phyloP scores from a whole-genome alignment of 148 eudicot genomes.

The Chenopodium album region DNA sequence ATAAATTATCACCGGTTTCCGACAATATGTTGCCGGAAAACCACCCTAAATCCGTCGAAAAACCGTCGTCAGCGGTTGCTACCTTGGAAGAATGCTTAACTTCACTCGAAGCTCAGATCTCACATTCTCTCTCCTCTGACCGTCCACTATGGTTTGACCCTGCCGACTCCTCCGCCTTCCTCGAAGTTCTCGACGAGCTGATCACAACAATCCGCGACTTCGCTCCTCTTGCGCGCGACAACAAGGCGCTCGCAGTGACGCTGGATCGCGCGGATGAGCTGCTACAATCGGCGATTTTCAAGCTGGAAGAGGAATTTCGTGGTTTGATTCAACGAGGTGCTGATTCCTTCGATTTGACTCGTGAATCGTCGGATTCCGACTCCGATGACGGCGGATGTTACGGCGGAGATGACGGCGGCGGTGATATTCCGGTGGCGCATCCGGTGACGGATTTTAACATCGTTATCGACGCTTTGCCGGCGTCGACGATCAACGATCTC shows the following conservation, averaged over 20 bases:
- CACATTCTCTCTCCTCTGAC: constrained; percentile 48
- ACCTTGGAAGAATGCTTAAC: constrained; percentile 41
- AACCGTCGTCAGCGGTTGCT: constrained; percentile 10
- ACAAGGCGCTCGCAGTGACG: constrained; percentile 35
- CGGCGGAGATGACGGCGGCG: constrained; percentile 31
- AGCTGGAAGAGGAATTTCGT: constrained; percentile 74
- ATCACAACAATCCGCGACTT: constrained; percentile 46
- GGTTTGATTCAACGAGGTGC: constrained; percentile 49
- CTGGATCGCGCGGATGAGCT: constrained; percentile 72
- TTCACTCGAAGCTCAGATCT: constrained; percentile 56
- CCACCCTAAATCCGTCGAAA: background rate
- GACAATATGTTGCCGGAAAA: background rate
- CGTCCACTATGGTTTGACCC: constrained; percentile 65
- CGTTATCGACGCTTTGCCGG: constrained; percentile 73
- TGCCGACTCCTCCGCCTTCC: constrained; percentile 53
- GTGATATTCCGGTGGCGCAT: constrained; percentile 72
- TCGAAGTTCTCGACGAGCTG: constrained; percentile 59
- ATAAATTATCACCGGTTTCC: constrained; percentile 46
- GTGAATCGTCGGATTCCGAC: constrained; percentile 29
- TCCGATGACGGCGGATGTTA: constrained; percentile 16
- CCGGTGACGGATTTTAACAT: constrained; percentile 60
- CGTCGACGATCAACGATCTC: constrained; percentile 60
- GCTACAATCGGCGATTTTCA: constrained; percentile 62
- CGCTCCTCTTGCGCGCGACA: constrained; percentile 46
- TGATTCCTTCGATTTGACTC: constrained; percentile 43